Evolutionary conservation across 176 grass and related monocot species (phyloP).

Genomic region (Eleusine coracana): DNA sequence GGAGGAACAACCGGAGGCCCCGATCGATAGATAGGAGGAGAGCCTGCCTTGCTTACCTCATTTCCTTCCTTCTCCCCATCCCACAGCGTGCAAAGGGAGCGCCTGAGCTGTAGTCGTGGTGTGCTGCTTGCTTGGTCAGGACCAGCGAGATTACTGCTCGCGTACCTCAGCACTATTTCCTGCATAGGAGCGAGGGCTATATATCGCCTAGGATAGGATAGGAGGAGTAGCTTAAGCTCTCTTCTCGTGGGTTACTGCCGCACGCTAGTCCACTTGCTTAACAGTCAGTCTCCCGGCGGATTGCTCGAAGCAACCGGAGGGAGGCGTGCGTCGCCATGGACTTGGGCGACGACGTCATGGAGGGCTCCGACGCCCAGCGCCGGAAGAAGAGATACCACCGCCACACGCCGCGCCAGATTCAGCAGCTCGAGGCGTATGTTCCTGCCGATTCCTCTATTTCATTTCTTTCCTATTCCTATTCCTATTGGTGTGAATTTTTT

Average conservation of each 20-base stretch:
- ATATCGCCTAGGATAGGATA: constrained; percentile 27
- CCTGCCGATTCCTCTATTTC: no score
- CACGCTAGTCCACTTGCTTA: background rate
- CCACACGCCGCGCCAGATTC: constrained; percentile 95
- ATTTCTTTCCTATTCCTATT: background rate
- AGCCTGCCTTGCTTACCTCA: background rate
- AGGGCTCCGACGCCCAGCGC: constrained; percentile 58
- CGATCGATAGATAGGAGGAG: background rate
- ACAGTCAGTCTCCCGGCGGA: background rate
- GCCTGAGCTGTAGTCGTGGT: constrained; percentile 35
- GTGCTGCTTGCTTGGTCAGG: constrained; percentile 30
- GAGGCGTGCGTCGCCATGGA: constrained; percentile 52
- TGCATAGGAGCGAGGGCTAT: constrained; percentile 38
- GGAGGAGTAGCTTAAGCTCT: background rate
- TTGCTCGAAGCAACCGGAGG: constrained; percentile 9
- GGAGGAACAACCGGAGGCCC: constrained; percentile 38
- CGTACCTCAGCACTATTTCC: constrained; percentile 29
- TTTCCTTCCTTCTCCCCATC: background rate
- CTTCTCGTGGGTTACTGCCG: background rate
- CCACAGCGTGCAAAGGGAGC: background rate
- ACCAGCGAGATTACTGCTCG: constrained; percentile 46
- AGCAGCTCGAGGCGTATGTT: constrained; percentile 84
- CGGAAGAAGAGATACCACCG: constrained; percentile 95
- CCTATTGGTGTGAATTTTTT: no score
- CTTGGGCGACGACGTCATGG: constrained; percentile 63